Base-by-base conservation (phyloP, 2,329 filamentous ascomycete species). In the Cladosporium cucumerinum region DNA sequence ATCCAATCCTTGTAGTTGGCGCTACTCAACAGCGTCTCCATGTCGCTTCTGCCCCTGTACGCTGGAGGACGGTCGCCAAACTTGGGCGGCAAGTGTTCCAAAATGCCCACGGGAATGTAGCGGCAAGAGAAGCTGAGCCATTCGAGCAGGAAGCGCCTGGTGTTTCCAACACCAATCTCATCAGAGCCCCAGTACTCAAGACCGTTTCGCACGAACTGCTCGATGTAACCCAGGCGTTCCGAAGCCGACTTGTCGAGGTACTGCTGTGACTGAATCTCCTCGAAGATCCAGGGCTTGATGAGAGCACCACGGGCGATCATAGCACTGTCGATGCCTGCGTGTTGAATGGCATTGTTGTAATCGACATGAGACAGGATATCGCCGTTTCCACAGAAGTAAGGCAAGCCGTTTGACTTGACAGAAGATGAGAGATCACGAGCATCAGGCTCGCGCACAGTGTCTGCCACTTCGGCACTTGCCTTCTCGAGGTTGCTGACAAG, bases 261-360 rank as follows among this genome's bases (percentile, higher is more conserved):
- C 78, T 98, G 95, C 5, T 91, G 90, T 68, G 88, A 86, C 70
- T 91, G 87, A 63, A 99, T 98, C 79, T 99, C 95, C 78, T 99
- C 95, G 75, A 98, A 99, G 68, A 99, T 83, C 95, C 95, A 99
- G 0, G 95, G 95, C 80, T 99, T 99, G 80, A 98, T 92, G 65
- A 99, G 85, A 11, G 95, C 95, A 64, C 95, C 95, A 66, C 95
- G 91, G n/a, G 89, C 95, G 67, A 98, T 87, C 95, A 99, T 98
- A 75, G 97, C 91, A n/a, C 88, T 88, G 80, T 98, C 94, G 54
- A 98, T 93, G 55, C 87, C 86, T 39, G 91, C 85, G 66, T 94
- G 85, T 57, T 89, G 84, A 46, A 98, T 82, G 73, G 95, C 88
- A 65, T 88, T 81, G 68, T 87, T 87, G 80, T 98, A 98, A 75